Conservation (phyloP, 169 alveolate species). For the Plasmodium relictum region DNA sequence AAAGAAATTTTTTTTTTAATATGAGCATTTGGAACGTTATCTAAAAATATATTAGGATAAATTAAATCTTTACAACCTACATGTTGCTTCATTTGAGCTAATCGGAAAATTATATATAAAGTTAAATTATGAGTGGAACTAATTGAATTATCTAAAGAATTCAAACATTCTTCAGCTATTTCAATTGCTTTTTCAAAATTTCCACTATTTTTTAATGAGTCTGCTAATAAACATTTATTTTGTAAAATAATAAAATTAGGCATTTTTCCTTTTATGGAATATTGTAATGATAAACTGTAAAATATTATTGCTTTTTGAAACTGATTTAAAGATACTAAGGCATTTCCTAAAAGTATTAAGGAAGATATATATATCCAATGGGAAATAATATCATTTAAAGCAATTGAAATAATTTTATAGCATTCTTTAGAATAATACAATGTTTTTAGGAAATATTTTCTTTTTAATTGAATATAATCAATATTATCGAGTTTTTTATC, state of each 20-base stretch:
- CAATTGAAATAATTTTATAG: slow-evolving; percentile 28
- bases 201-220: slow-evolving; percentile 68
- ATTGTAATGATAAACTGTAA: slow-evolving; percentile 46
- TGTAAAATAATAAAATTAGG: slow-evolving; percentile 54
- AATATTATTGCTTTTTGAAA: slow-evolving; percentile 53
- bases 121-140: slow-evolving; percentile 34
- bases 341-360: slow-evolving; percentile 44
- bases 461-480: slow-evolving; percentile 2
- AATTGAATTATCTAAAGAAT: slow-evolving; percentile 9
- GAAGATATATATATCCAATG: slow-evolving; percentile 40
- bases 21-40: slow-evolving; percentile 19
- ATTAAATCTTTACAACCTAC: slow-evolving; percentile 71
- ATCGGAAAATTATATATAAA: slow-evolving; percentile 28
- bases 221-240: slow-evolving; percentile 66
- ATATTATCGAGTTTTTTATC: neutral
- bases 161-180: slow-evolving; percentile 68
- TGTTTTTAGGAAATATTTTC: slow-evolving; percentile 36
- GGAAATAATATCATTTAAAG: slow-evolving; percentile 37
- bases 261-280: slow-evolving; percentile 45
- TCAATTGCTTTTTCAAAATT: slow-evolving; percentile 66
- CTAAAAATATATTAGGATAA: slow-evolving; percentile 27
- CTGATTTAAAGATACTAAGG: slow-evolving; percentile 43
- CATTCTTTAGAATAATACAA: slow-evolving; percentile 36
- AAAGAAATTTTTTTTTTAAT: slow-evolving; percentile 38
- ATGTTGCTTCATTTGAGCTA: slow-evolving; percentile 72